These are phyloP conservation scores for Lablab purpureus DNA, from an alignment of 306 rosid genomes.

Conservation along the genomic window DNA sequence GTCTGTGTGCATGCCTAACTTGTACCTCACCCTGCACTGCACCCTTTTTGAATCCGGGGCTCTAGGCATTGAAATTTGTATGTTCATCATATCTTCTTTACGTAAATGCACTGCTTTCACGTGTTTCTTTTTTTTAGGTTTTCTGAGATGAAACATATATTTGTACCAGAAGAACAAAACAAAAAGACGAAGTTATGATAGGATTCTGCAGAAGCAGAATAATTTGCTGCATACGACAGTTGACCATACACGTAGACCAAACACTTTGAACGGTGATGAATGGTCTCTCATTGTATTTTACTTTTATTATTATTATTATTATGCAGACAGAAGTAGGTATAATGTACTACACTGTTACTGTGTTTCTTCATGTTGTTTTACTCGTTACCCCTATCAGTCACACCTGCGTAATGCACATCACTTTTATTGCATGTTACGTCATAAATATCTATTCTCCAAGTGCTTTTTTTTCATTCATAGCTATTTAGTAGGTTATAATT, in stretches of 20 bases:
- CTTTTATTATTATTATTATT: neutral
- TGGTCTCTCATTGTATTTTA: neutral
- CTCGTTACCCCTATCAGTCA: neutral
- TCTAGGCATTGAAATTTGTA: neutral
- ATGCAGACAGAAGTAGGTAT: too few species aligned
- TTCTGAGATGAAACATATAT: neutral
- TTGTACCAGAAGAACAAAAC: neutral
- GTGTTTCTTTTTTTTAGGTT: neutral
- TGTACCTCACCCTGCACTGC: slow-evolving; percentile 20
- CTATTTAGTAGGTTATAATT: too few species aligned
- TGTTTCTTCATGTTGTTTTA: too few species aligned
- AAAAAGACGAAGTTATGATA: neutral
- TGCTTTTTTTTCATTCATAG: neutral
- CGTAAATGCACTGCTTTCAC: neutral
- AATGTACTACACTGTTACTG: too few species aligned
- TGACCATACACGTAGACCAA: neutral
- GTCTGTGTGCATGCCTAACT: neutral
- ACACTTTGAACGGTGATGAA: neutral
- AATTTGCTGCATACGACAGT: neutral
- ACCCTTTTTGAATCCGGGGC: neutral
- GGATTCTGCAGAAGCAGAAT: neutral
- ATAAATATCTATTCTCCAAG: neutral
- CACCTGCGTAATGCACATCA: neutral
- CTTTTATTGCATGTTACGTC: neutral
- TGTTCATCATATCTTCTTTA: neutral